Base-by-base conservation (phyloP, 805 yeast genomes). In the Pichia heedii region DNA sequence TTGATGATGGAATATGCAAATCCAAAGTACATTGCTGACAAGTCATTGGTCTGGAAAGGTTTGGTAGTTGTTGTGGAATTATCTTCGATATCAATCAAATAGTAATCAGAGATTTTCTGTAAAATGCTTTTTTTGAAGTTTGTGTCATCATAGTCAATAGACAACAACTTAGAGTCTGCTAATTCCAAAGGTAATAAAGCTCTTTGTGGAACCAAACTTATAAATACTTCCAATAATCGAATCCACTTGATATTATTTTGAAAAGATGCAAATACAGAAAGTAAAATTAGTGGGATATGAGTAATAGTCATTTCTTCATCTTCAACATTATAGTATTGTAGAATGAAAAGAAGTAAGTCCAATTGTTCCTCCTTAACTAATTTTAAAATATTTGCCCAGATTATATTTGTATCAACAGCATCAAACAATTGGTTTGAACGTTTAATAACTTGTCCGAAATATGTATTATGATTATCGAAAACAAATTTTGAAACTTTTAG, bases 261-360 rank as follows among this genome's bases (percentile, higher is more conserved):
- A 20, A 82, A 55, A 2, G 71, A 45, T 1, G 73, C 64, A 16
- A 52, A 37, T 8, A 43, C 21, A n/a, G 42, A 36, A 18, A 86
- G 51, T 1, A 88, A 57, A 0, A 84, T 70, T 36, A 86, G 61
- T 0, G 97, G 97, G 8, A 84, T 65, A 56, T 90, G 96, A 18
- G 73, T 70, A 0, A 77, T 66, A 8, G 81, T 62, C 83, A 87
- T 86, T 49, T 88, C 97, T 52, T 88, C 97, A 50, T 90, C 98
- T 35, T 74, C 76, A 24, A 88, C 77, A 50, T 84, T 76, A 65
- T 86, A 90, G 42, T 73, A 72, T 20, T 68, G 66, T 12, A 87
- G 50, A 16, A 85, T 69, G 58, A 80, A 89, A 5, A 66, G 61
- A 8, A 86, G 65, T 18, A 84, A 63, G 0, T 68, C 72, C 20